Evolutionary conservation across 306 rosid genomes (phyloP), one percentile per base, ranked within the genome.

Genomic region (Oxytropis ochrocephala): DNA sequence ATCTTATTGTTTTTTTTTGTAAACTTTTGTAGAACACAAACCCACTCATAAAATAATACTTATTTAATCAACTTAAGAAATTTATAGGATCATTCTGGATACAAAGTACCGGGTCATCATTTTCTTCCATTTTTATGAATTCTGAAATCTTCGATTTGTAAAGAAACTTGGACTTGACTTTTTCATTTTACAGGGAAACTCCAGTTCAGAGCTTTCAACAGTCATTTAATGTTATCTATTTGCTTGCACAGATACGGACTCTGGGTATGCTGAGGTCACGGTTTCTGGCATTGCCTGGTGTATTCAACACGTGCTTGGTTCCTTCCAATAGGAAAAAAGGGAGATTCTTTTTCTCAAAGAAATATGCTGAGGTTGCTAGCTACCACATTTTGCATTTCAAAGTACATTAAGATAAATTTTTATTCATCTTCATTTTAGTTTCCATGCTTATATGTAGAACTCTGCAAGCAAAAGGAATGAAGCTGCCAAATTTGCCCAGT

Each of bases 401-500:
- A 59, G 61, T 60, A 57, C 47, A 38, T 70, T 54, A 57, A 54
- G 71, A 62, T 29, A 36, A 39, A 41, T 12, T 48, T 38, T 67
- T 33, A 7, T 47, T 73, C 43, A 56, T 74, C 64, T 64, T 64
- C 66, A 79, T 69, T 69, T 59, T 16, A 61, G 72, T 19, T 84
- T 78, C 71, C 39, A 21, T 72, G 64, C 58, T 59, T 57, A 58
- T 57, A 58, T 64, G 47, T 79, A 94, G 99, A 79, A 83, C 75
- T 81, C 87, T 47, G 84, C 97, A 7, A 91, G 85, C 86, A 87
- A 89, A 85, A 88, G 97, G 77, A 87, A 79, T 78, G 99, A 94
- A 84, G 99, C 99, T 64, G 97, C 99, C 51, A 94, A 94, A 56
- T 94, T 94, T 81, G 92, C 96, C 63, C 99, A 94, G 72, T 64